A percentile compares a stretch with the other conserved stretches of the same genome.
These are phyloP conservation scores for Colletotrichum viniferum DNA, from an alignment of 2,329 filamentous ascomycete species.

Conservation along the genomic window DNA sequence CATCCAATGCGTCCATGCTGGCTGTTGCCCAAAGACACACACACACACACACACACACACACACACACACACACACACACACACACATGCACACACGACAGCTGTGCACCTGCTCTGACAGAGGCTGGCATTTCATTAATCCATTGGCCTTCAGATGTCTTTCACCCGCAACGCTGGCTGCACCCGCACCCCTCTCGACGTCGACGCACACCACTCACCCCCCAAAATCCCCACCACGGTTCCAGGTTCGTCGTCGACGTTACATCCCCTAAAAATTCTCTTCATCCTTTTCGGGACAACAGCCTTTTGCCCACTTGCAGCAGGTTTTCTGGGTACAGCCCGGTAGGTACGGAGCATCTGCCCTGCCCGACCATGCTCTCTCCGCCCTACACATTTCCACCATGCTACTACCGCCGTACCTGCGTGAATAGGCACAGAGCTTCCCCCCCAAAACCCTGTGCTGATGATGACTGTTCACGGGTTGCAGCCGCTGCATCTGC, in stretches of 20 bases:
- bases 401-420: not conserved
- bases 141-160: not conserved
- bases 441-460: not conserved
- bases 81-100: not conserved
- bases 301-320: not conserved
- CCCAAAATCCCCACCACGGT: conserved; percentile 6
- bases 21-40: not conserved
- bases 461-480: not conserved
- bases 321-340: not conserved
- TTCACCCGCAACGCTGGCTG: not conserved
- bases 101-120: not conserved
- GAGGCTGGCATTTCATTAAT: not conserved
- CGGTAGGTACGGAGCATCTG: not conserved
- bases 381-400: not conserved
- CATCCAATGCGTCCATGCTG: conserved; percentile 7
- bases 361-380: not conserved
- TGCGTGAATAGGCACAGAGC: not conserved
- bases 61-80: not conserved
- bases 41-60: not conserved
- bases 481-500: not conserved
- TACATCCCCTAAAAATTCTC: conserved; percentile 20
- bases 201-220: not conserved
- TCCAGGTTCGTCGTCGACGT: conserved; percentile 23
- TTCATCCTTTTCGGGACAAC: conserved; percentile 5
- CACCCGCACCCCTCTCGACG: not conserved